Evolutionary conservation across 805 yeast species (phyloP), one percentile per base, ranked within the genome.

Genomic region (Candida pseudoglaebosa): DNA sequence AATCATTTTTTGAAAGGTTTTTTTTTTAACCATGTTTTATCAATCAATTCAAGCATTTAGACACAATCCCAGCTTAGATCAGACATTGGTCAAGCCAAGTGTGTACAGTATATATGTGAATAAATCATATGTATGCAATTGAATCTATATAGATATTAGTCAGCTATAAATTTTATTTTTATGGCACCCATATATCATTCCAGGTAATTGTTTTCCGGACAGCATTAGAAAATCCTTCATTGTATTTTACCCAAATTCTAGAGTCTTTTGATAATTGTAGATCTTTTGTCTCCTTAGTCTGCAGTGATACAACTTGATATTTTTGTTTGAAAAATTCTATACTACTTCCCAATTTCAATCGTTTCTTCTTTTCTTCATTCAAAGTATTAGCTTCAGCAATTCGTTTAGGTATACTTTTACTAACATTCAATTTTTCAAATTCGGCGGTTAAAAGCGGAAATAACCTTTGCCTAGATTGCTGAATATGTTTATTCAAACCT

Each of bases 161-260:
- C n/a, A n/a, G n/a, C n/a, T n/a, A n/a, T n/a, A n/a, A n/a, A n/a
- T n/a, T n/a, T n/a, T n/a, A n/a, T n/a, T n/a, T 29, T 28, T 39
- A 46, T 21, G 47, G 39, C 18, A 37, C 15, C 82, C 86, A 85
- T 17, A 89, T 58, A 39, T 76, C 82, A 5, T 64, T 57, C 96
- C 96, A 90, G 15, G 81, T 76, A 17, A 89, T 78, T 38, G 82
- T 84, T 52, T 86, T 87, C 24, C 95, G 65, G 2, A 89, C 97
- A 0, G 97, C 97, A 57, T 87, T 84, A 4, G 95, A 84, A 53
- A 83, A 89, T 0, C 97, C 97, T 61, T 89, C 96, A 46, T 84
- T 84, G 54, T 82, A 88, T 53, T 84, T 87, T n/a, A 89, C 85
- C 96, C 96, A 89, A 24, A 67, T 67, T 36, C 72, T 50, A 16